phyloP scores from a whole-genome alignment of 352 stramenopile species.

The Phytophthora vignae region DNA sequence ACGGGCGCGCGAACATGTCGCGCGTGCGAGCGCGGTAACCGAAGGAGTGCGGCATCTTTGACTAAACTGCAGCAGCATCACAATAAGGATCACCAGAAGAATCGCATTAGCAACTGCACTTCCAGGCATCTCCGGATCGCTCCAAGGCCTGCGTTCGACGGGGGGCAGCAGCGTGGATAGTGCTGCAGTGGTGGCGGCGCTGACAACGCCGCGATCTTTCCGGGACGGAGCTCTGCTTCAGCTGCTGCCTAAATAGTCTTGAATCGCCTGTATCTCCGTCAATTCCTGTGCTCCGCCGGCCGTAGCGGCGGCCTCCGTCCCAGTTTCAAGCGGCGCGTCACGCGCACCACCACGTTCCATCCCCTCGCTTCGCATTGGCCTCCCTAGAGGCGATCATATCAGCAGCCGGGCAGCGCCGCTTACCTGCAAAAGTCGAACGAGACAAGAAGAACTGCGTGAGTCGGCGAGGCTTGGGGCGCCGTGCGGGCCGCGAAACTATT shows the following conservation, averaged over 20 bases:
- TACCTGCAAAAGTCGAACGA: conserved; percentile 84
- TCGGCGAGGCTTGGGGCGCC: conserved; percentile 12
- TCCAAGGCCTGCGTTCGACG: conserved; percentile 1
- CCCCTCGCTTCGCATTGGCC: not conserved
- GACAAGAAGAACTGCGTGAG: conserved; percentile 82
- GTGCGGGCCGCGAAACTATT: conserved; percentile 74
- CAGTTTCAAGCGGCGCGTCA: conserved; percentile 13
- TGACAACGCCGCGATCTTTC: conserved; percentile 5
- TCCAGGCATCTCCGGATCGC: conserved; percentile 1
- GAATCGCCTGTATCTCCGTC: conserved; percentile 34
- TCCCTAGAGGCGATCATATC: not conserved
- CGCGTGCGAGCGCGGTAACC: conserved; percentile 99
- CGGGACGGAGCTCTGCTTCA: conserved; percentile 1
- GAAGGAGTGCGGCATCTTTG: conserved; percentile 99
- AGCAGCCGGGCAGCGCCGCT: conserved; percentile 18
- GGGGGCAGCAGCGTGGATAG: not conserved
- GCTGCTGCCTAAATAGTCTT: not conserved
- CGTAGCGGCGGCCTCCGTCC: conserved; percentile 5
- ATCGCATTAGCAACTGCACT: conserved; percentile 33
- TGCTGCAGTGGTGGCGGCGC: not conserved
- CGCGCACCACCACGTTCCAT: not conserved
- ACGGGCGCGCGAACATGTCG: conserved; percentile 99
- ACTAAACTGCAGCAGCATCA: conserved; percentile 39
- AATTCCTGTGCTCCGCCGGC: conserved; percentile 11
- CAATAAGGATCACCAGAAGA: conserved; percentile 10